A percentile compares a stretch with the other conserved stretches of the same genome.
Evolutionary conservation across 2,329 filamentous ascomycete species (phyloP).

Genomic region (Periconia digitata): DNA sequence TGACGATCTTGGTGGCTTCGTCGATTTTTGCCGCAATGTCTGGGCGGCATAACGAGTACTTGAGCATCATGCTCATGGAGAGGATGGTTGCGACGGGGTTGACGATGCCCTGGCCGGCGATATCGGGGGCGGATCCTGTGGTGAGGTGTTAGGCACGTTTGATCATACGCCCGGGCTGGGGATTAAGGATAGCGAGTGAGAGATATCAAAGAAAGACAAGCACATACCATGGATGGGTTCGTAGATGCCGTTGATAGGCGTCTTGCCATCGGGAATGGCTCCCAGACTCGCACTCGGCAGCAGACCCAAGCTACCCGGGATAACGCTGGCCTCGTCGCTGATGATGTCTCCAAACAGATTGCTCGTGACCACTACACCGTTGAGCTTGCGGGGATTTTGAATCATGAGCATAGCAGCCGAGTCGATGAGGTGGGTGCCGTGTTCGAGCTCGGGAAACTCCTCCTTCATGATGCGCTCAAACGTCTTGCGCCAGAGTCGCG

Average conservation of each 20-base stretch:
- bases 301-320: constrained; percentile 86
- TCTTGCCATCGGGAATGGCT: constrained; percentile 82
- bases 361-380: constrained; percentile 88
- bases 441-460: constrained; percentile 84
- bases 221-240: constrained; percentile 89
- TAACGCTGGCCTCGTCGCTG: constrained; percentile 90
- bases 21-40: constrained; percentile 78
- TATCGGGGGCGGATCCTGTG: constrained; percentile 84
- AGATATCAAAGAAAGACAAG: neutral
- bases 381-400: constrained; percentile 85
- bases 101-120: constrained; percentile 86
- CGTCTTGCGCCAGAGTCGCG: constrained; percentile 83
- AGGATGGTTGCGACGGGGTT: constrained; percentile 92
- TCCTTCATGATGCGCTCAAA: constrained; percentile 81
- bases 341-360: constrained; percentile 98
- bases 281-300: constrained; percentile 85
- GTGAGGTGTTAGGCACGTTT: constrained; percentile 15
- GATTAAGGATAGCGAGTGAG: neutral
- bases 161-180: too few relatives aligned
- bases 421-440: constrained; percentile 91
- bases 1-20: constrained; percentile 74
- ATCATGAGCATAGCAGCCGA: constrained; percentile 97
- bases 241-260: constrained; percentile 89
- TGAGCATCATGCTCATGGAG: constrained; percentile 92
- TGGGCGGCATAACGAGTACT: constrained; percentile 83